Evolutionary conservation across 305 asterid genomes (phyloP).

Genomic region (Petunia hybrid): DNA sequence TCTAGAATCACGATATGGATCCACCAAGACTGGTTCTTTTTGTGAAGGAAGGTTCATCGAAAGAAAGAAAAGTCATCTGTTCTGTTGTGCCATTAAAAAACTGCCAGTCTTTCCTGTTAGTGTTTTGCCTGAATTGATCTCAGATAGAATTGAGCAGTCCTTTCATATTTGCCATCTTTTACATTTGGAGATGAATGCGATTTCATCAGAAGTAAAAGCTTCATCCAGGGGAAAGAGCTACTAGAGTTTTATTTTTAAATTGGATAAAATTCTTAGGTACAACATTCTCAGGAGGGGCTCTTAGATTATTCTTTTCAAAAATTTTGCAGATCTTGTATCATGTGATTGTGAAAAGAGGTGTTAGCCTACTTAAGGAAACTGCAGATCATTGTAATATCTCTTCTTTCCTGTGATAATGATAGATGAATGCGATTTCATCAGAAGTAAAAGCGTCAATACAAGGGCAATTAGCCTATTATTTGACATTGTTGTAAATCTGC

Average conservation of each 20-base stretch:
- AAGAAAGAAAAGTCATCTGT: neutral
- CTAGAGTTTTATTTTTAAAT: neutral
- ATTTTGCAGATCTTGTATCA: neutral
- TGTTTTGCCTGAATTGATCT: neutral
- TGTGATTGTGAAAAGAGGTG: neutral
- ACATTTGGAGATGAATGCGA: neutral
- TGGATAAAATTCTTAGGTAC: neutral
- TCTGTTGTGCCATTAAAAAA: neutral
- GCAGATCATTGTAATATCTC: neutral
- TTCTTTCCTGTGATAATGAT: neutral
- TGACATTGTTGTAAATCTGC: no score
- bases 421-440: no score
- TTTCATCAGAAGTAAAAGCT: neutral
- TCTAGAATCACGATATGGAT: conserved; percentile 18
- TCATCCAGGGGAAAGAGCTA: neutral
- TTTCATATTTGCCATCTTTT: neutral
- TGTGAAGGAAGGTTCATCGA: neutral
- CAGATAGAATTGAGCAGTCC: neutral
- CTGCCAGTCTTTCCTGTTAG: conserved; percentile 11
- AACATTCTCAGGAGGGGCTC: neutral
- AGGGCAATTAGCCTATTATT: no score
- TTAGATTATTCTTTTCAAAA: neutral
- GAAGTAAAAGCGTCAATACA: no score
- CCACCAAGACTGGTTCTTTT: conserved; percentile 16
- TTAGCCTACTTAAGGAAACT: neutral